Evolutionary conservation across 2,329 filamentous ascomycete genomes (phyloP).

Genomic region (Lecanicillium sp.): DNA sequence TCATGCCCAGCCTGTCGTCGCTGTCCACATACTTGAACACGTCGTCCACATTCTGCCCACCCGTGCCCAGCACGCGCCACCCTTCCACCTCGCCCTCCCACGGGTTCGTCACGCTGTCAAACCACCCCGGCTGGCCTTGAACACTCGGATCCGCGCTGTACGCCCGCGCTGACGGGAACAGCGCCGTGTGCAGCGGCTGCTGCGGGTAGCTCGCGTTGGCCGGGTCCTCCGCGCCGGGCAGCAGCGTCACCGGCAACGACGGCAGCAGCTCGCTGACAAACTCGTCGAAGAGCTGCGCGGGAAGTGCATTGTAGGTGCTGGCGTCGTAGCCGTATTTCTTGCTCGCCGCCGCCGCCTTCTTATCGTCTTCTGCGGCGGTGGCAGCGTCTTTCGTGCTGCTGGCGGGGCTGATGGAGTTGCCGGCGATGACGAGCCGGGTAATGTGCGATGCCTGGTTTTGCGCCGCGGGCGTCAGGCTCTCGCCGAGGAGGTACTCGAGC

Average conservation of each 20-base stretch:
- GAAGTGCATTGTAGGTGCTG: conserved; percentile 77
- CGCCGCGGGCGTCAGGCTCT: conserved; percentile 56
- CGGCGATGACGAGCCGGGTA: conserved; percentile 81
- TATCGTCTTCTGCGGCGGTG: conserved; percentile 29
- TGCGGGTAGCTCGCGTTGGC: conserved; percentile 88
- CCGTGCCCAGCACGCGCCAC: conserved; percentile 78
- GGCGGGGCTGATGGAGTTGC: conserved; percentile 77
- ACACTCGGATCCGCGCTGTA: conserved; percentile 47
- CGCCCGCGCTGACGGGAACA: conserved; percentile 71
- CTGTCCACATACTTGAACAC: conserved; percentile 84
- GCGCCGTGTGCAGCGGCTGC: conserved; percentile 85
- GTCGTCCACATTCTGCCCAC: conserved; percentile 90
- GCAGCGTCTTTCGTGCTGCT: conserved; percentile 34
- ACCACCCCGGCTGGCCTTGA: conserved; percentile 58
- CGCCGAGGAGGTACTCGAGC: conserved; percentile 81
- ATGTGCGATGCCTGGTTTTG: conserved; percentile 62
- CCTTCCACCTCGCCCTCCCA: conserved; percentile 89
- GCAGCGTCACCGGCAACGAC: conserved; percentile 78
- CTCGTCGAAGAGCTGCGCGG: conserved; percentile 75
- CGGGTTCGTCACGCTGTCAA: conserved; percentile 87
- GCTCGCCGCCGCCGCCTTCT: conserved; percentile 30
- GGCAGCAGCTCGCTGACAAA: conserved; percentile 79
- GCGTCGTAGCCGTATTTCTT: conserved; percentile 97
- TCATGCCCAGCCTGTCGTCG: conserved; percentile 74
- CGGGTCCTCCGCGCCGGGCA: conserved; percentile 79